Conservation (phyloP, 2,329 filamentous ascomycete genomes). For the Grosmannia penicillata region DNA sequence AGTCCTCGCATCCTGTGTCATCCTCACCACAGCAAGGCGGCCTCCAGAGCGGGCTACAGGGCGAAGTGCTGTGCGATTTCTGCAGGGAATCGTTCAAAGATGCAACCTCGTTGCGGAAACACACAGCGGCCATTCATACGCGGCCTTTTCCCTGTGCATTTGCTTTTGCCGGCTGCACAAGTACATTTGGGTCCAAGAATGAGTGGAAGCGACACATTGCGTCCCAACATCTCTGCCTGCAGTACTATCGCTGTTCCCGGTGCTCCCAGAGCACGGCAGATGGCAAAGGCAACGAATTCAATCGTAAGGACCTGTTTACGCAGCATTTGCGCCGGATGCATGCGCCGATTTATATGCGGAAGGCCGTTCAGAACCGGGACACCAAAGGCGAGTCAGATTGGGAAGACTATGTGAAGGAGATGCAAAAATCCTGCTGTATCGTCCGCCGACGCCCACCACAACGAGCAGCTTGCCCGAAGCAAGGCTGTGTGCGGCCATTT, state of each 20-base stretch:
- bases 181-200: constrained; percentile 83
- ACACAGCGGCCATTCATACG: constrained; percentile 53
- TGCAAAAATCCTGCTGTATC: constrained; percentile 61
- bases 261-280: constrained; percentile 39
- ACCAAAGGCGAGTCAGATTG: constrained; percentile 45
- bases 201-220: constrained; percentile 95
- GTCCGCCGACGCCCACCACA: constrained; percentile 55
- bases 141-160: constrained; percentile 76
- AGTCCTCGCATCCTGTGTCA: constrained; percentile 1
- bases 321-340: constrained; percentile 95
- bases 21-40: constrained; percentile 16
- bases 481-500: constrained; percentile 58
- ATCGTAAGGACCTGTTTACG: constrained; percentile 89
- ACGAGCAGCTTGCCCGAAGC: constrained; percentile 53
- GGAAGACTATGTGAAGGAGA: constrained; percentile 51
- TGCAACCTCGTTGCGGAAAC: constrained; percentile 49
- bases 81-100: constrained; percentile 54
- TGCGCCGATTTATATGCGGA: constrained; percentile 50
- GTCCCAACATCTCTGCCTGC: constrained; percentile 69
- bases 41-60: constrained; percentile 38
- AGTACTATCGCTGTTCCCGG: constrained; percentile 49
- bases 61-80: constrained; percentile 45
- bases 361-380: constrained; percentile 40
- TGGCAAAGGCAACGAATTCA: constrained; percentile 58
- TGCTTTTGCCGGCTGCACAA: constrained; percentile 65